Evolutionary conservation across 257 asterid species (phyloP).

Genomic region (Salvia hispanica): DNA sequence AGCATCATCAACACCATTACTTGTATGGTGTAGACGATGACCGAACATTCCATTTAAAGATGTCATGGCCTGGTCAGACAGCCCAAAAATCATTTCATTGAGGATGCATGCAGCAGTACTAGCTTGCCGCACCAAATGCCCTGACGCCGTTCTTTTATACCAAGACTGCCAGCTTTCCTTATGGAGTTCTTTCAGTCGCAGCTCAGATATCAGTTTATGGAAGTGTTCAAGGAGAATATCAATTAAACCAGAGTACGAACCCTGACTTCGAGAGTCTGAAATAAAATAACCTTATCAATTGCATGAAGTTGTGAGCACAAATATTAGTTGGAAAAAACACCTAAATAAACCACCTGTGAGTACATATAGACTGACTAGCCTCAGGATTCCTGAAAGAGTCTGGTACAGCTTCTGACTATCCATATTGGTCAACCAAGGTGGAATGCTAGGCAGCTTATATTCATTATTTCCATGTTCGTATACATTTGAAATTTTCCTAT

Average conservation of each 20-base stretch:
- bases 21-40: slow-evolving; percentile 35
- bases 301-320: neutral
- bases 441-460: slow-evolving; percentile 79
- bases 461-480: slow-evolving; percentile 46
- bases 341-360: slow-evolving; percentile 62
- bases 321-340: slow-evolving; percentile 27
- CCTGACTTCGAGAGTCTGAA: slow-evolving; percentile 64
- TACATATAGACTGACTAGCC: slow-evolving; percentile 72
- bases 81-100: slow-evolving; percentile 86
- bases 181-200: slow-evolving; percentile 63
- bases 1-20: slow-evolving; percentile 30
- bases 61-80: slow-evolving; percentile 65
- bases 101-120: slow-evolving; percentile 81
- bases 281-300: slow-evolving; percentile 29
- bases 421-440: slow-evolving; percentile 81
- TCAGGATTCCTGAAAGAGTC: slow-evolving; percentile 76
- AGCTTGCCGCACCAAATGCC: slow-evolving; percentile 87
- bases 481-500: slow-evolving; percentile 35
- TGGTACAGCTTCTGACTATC: slow-evolving; percentile 80
- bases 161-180: slow-evolving; percentile 87
- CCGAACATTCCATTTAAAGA: slow-evolving; percentile 50
- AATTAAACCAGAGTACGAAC: slow-evolving; percentile 61
- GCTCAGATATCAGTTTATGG: slow-evolving; percentile 65
- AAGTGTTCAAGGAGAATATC: slow-evolving; percentile 82
- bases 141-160: slow-evolving; percentile 74